A percentile compares a stretch with the other conserved stretches of the same genome.
These are phyloP conservation scores for Aphanomyces invadans DNA, from an alignment of 352 stramenopile genomes.

Conservation along the genomic window DNA sequence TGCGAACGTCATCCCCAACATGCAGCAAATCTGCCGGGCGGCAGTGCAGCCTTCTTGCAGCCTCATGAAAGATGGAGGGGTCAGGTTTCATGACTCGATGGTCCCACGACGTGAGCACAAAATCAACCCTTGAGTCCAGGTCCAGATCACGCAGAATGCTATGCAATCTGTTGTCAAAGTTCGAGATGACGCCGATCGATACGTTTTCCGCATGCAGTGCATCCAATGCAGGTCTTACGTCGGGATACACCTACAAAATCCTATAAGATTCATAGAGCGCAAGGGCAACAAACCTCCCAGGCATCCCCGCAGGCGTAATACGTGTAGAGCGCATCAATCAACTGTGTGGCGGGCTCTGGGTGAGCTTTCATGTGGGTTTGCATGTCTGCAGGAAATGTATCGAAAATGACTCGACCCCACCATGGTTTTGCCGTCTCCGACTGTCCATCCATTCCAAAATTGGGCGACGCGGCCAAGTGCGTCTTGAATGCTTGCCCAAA, in stretches of 20 bases:
- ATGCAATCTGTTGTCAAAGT: constrained; percentile 68
- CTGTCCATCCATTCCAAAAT: constrained; percentile 37
- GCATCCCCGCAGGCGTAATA: constrained; percentile 42
- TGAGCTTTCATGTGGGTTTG: constrained; percentile 7
- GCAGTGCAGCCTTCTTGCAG: neutral
- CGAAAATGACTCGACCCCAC: constrained; percentile 50
- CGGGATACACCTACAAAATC: constrained; percentile 38
- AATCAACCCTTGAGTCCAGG: constrained; percentile 42
- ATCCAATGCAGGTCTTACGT: constrained; percentile 39
- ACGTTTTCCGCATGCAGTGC: constrained; percentile 27
- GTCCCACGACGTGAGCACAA: constrained; percentile 52
- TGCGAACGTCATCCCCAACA: constrained; percentile 46
- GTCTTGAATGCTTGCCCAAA: constrained; percentile 41
- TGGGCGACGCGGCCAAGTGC: constrained; percentile 30
- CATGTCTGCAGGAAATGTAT: constrained; percentile 33
- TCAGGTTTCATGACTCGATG: constrained; percentile 45
- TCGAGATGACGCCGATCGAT: constrained; percentile 57
- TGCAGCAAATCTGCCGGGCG: constrained; percentile 35
- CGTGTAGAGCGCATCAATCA: constrained; percentile 44
- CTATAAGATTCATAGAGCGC: neutral
- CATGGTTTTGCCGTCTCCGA: constrained; percentile 36
- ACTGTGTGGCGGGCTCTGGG: constrained; percentile 10
- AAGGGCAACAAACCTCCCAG: constrained; percentile 33
- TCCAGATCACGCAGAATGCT: constrained; percentile 36
- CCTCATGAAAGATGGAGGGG: constrained; percentile 41